These are phyloP conservation scores for Russula lepida DNA, from an alignment of 768 basidiomycete genomes.

Conservation along the genomic window DNA sequence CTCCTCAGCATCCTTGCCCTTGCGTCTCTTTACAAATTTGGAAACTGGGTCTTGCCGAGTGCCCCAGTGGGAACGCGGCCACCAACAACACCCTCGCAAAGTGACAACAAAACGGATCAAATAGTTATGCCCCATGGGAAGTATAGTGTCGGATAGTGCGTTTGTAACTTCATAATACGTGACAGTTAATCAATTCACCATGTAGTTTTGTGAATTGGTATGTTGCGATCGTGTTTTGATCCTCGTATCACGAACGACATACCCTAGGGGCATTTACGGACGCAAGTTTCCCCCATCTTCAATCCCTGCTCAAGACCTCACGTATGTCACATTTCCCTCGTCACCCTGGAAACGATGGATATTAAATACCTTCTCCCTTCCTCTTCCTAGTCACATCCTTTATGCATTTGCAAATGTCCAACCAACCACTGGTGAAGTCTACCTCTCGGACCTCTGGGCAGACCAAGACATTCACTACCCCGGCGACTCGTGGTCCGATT, in stretches of 20 bases:
- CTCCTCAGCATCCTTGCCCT: slow-evolving; percentile 7
- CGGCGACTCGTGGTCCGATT: slow-evolving; percentile 91
- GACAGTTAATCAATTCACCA: slow-evolving; percentile 14
- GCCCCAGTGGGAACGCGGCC: neutral
- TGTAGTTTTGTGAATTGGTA: slow-evolving; percentile 73
- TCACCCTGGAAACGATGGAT: slow-evolving; percentile 5
- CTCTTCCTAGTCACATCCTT: slow-evolving; percentile 59
- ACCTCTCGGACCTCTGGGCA: slow-evolving; percentile 86
- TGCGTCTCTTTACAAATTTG: slow-evolving; percentile 13
- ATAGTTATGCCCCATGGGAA: slow-evolving; percentile 38
- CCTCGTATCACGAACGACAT: neutral
- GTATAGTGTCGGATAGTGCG: slow-evolving; percentile 77
- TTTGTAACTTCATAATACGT: slow-evolving; percentile 18
- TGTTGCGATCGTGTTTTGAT: slow-evolving; percentile 9
- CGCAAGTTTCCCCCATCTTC: slow-evolving; percentile 82
- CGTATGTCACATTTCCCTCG: slow-evolving; percentile 41
- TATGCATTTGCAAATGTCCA: slow-evolving; percentile 91
- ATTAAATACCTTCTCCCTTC: slow-evolving; percentile 1
- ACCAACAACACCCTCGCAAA: neutral
- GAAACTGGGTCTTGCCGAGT: slow-evolving; percentile 15
- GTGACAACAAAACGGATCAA: slow-evolving; percentile 15
- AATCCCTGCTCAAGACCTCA: slow-evolving; percentile 79
- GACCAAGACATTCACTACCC: slow-evolving; percentile 97
- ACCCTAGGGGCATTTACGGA: slow-evolving; percentile 83
- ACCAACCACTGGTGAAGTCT: slow-evolving; percentile 76